These are phyloP conservation scores for Plasmodium billcollinsi DNA, from an alignment of 169 alveolate genomes.

Conservation along the genomic window DNA sequence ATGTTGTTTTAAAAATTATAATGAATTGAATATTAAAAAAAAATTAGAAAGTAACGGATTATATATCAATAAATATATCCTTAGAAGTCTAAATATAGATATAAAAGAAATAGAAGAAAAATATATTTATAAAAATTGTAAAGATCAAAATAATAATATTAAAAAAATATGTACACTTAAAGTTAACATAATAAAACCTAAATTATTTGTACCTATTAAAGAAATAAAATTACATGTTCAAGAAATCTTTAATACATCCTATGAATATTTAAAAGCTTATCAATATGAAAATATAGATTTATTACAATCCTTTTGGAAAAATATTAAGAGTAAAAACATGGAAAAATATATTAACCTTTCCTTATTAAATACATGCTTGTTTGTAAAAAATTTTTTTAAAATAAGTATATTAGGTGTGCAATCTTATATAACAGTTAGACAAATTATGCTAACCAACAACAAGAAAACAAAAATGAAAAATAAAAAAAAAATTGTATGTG, in stretches of 20 bases:
- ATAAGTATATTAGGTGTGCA: slow-evolving; percentile 37
- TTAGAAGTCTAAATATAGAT: slow-evolving; percentile 36
- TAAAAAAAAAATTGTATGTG: not conserved
- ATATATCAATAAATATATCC: slow-evolving; percentile 29
- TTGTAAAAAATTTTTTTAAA: slow-evolving; percentile 26
- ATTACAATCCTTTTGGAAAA: slow-evolving; percentile 56
- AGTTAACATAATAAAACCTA: slow-evolving; percentile 31
- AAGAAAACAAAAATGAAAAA: slow-evolving; percentile 14
- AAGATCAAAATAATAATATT: not conserved
- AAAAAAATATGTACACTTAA: not conserved
- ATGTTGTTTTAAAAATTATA: slow-evolving; percentile 31
- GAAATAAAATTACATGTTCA: slow-evolving; percentile 32
- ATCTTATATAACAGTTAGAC: slow-evolving; percentile 14
- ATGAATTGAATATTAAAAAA: slow-evolving; percentile 13
- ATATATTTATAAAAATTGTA: not conserved
- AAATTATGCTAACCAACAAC: not conserved
- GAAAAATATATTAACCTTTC: slow-evolving; percentile 70
- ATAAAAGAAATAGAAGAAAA: not conserved
- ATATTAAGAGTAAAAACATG: slow-evolving; percentile 52
- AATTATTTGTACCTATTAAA: slow-evolving; percentile 34
- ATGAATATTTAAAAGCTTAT: slow-evolving; percentile 39
- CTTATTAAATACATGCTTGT: slow-evolving; percentile 61
- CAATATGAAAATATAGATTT: slow-evolving; percentile 17
- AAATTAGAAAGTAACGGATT: slow-evolving; percentile 30
- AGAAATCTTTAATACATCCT: slow-evolving; percentile 28